Conservation (phyloP, 345 rosid species). For the Citrus unshiu region DNA sequence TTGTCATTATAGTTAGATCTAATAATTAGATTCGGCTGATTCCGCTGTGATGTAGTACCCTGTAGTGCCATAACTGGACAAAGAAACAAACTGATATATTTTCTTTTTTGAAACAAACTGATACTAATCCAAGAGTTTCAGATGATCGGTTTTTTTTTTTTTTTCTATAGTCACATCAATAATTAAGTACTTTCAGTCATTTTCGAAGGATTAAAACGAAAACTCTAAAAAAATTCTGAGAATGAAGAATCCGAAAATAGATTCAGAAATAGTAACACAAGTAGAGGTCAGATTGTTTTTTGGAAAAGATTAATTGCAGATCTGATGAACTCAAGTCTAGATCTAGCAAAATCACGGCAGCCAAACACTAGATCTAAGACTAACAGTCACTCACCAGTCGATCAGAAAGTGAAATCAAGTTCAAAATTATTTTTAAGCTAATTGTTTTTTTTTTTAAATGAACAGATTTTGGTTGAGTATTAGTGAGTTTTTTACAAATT, state of each 20-base stretch:
- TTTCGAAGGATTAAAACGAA: too few relatives aligned
- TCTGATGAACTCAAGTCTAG: slow-evolving; percentile 2
- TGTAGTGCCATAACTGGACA: too few relatives aligned
- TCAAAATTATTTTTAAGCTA: neutral
- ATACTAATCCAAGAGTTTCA: too few relatives aligned
- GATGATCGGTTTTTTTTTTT: too few relatives aligned
- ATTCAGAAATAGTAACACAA: neutral
- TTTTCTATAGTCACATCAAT: too few relatives aligned
- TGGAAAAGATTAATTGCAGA: neutral
- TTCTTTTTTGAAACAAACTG: too few relatives aligned
- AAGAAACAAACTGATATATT: too few relatives aligned
- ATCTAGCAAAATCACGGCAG: slow-evolving; percentile 3
- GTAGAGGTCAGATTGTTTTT: neutral
- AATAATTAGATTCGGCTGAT: too few relatives aligned
- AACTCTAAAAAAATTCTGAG: neutral
- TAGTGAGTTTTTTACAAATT: neutral
- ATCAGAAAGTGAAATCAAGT: neutral
- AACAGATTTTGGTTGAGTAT: neutral
- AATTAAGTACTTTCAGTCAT: too few relatives aligned
- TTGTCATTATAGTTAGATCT: too few relatives aligned
- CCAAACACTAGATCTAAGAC: neutral
- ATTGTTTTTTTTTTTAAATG: neutral
- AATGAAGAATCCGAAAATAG: neutral
- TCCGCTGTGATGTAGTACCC: too few relatives aligned
- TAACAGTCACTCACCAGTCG: neutral